Evolutionary conservation across 208 protist species (phyloP), one percentile per base, ranked within the genome.

Genomic region (Plasmodiophora brassicae): DNA sequence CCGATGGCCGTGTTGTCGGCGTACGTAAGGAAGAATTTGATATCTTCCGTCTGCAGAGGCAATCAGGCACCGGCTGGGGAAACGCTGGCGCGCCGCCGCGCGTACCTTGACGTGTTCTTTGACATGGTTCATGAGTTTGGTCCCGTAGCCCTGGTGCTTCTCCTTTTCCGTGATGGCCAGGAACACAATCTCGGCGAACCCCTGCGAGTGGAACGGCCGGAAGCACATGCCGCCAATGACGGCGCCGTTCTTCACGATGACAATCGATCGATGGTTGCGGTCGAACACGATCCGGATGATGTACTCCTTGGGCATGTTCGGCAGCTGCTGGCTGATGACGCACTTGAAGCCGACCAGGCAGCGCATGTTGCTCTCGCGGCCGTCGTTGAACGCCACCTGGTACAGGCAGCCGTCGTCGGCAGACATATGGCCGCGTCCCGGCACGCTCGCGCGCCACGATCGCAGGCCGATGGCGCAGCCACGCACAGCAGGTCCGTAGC

Each of bases 1-100:
- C 93, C 95, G 54, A 97, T 94, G 0, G 95, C 95, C 84, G 92
- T 92, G 78, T 96, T 97, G 91, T 97, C 95, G 0, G 95, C 95
- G 88, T 95, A 97, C 0, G 95, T 97, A 0, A 97, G 88, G 32
- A 96, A 93, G 83, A 94, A 91, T 25, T 92, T 90, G 22, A 96
- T 90, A 22, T 87, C 89, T 28, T 45, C 46, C 22, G 14, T 50
- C 22, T 45, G 38, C 5, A 84, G 14, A 1, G n/a, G 41, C 50
- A 28, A 44, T 32, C 41, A n/a, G 20, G 5, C 5, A 78, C 5
- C 65, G 41, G 5, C 14, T 5, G 41, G 5, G 20, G 41, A 5
- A 5, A 5, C 32, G n/a, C 32, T 78, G 5, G 20, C 5, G n/a
- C n/a, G n/a, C n/a, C n/a, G n/a, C 5, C n/a, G 41, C 32, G 5